Conservation (phyloP, 73 alveolate genomes). For the Paramecium tetraurelia region DNA sequence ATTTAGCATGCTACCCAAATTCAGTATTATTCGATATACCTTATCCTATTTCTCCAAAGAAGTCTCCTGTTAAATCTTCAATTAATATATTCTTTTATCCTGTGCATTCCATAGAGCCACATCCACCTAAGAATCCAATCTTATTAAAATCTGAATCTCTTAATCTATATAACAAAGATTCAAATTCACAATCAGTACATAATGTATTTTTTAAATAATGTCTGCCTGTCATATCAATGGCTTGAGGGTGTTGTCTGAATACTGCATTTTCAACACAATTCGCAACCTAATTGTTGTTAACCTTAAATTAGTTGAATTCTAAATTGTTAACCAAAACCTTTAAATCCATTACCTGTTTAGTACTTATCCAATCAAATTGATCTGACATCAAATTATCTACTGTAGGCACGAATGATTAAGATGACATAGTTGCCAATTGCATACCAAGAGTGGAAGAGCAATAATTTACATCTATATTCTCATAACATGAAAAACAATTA, state of each 20-base stretch:
- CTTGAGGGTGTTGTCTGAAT: neutral
- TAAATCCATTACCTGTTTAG: neutral
- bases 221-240: conserved; percentile 4
- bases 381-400: neutral
- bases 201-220: neutral
- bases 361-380: neutral
- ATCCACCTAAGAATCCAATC: conserved; percentile 54
- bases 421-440: neutral
- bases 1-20: neutral
- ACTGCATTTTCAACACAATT: neutral
- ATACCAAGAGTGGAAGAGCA: neutral
- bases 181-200: neutral
- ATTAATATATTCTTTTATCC: conserved; percentile 43
- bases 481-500: neutral
- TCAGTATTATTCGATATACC: neutral
- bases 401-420: neutral
- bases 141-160: neutral
- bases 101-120: conserved; percentile 55
- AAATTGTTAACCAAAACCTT: neutral
- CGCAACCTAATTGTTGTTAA: neutral
- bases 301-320: neutral
- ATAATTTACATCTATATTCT: neutral
- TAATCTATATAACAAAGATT: neutral
- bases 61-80: conserved; percentile 43
- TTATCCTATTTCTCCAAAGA: conserved; percentile 2